A percentile compares a stretch with the other conserved stretches of the same genome.
phyloP scores from a whole-genome alignment of 805 yeast species.

The Priceomyces haplophilus region DNA sequence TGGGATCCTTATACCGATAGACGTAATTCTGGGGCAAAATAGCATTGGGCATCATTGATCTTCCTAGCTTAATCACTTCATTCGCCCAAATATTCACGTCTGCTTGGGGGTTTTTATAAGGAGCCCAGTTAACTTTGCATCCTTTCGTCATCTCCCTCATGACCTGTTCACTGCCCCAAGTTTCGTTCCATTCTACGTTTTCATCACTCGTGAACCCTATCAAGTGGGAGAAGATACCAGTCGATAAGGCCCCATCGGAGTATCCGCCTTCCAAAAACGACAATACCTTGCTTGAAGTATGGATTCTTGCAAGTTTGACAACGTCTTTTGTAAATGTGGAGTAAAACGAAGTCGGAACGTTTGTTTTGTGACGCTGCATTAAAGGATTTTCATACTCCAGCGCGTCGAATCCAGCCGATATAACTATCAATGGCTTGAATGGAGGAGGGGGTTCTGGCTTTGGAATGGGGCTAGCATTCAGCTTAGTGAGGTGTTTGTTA shows the following conservation, averaged over 20 bases:
- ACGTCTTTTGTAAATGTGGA: slow-evolving; percentile 70
- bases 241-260: slow-evolving; percentile 73
- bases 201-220: slow-evolving; percentile 57
- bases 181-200: slow-evolving; percentile 49
- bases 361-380: slow-evolving; percentile 82
- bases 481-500: slow-evolving; percentile 31
- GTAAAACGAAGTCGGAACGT: slow-evolving; percentile 79
- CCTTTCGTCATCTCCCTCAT: slow-evolving; percentile 67
- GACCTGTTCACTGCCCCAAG: slow-evolving; percentile 62
- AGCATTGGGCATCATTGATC: slow-evolving; percentile 58
- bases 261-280: slow-evolving; percentile 85
- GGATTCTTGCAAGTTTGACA: slow-evolving; percentile 62
- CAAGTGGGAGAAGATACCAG: slow-evolving; percentile 77
- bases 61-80: slow-evolving; percentile 58
- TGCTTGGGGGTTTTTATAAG: slow-evolving; percentile 49
- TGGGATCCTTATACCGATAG: slow-evolving; percentile 22
- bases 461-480: slow-evolving; percentile 25
- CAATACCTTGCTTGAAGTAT: slow-evolving; percentile 56
- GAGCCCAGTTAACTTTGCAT: slow-evolving; percentile 64
- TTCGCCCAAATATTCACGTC: slow-evolving; percentile 61
- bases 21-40: slow-evolving; percentile 37
- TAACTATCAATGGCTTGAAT: slow-evolving; percentile 53
- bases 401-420: slow-evolving; percentile 88
- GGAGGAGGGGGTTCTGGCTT: slow-evolving; percentile 37
- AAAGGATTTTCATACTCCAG: slow-evolving; percentile 76